A percentile compares a stretch with the other conserved stretches of the same genome.
Conservation (phyloP, 768 basidiomycete genomes). For the Mrakia frigida region DNA sequence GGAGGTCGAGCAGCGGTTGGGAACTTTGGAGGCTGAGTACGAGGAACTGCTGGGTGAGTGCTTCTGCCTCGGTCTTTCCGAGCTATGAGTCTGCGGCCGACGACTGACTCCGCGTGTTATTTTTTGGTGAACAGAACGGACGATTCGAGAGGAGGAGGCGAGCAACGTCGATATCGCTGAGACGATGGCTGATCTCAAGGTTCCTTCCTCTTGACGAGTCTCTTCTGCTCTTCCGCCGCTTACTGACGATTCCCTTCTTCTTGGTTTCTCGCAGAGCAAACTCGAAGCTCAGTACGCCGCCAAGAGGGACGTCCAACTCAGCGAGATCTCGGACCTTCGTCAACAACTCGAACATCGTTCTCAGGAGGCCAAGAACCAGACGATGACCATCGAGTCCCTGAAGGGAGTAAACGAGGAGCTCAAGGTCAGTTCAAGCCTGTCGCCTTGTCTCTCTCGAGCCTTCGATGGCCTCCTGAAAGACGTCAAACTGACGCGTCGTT, state of each 20-base stretch:
- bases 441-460: neutral
- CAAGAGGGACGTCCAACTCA: constrained; percentile 80
- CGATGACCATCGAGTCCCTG: constrained; percentile 80
- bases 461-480: too few species aligned
- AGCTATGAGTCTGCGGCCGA: neutral
- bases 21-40: constrained; percentile 82
- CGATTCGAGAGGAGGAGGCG: constrained; percentile 79
- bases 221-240: neutral
- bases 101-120: neutral
- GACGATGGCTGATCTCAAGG: constrained; percentile 88
- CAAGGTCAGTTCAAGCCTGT: constrained; percentile 61
- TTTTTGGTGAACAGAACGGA: constrained; percentile 62
- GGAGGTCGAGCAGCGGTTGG: constrained; percentile 77
- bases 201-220: constrained; percentile 41
- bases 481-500: too few species aligned
- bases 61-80: neutral
- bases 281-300: constrained; percentile 89
- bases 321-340: constrained; percentile 77
- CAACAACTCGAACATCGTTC: constrained; percentile 80
- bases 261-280: constrained; percentile 59
- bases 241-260: neutral
- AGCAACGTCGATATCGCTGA: constrained; percentile 76
- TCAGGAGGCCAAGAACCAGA: constrained; percentile 76
- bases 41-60: constrained; percentile 86
- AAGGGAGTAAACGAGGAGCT: constrained; percentile 97